Evolutionary conservation across 1,284 basidiomycete genomes (phyloP), one percentile per base, ranked within the genome.

Genomic region (Volvariella surrecta): DNA sequence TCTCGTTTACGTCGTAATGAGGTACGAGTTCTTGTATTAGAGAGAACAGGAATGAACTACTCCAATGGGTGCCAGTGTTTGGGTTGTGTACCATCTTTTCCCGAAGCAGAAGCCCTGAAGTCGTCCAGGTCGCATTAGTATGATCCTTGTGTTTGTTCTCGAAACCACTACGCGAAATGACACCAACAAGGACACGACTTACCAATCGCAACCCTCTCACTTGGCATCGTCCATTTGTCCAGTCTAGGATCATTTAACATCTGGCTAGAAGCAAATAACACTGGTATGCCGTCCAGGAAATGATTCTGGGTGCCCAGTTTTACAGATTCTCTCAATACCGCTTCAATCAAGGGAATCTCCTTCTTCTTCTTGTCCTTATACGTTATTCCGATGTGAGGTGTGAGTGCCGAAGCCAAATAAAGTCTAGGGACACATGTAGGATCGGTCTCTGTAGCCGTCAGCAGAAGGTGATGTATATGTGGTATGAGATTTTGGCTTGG

Each of bases 271-370:
- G 66, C 55, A 53, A 88, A 89, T 1, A 93, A 67, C 2, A 74
- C 64, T 0, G 85, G 78, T 21, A 92, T 78, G 3, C 85, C 83
- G 52, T 84, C 79, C 3, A 83, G 60, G 51, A 80, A 88, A 51
- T 89, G 83, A 47, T 84, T 78, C 50, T 89, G 87, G 18, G 75
- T 73, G 7, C 90, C 90, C 19, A 92, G 71, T 66, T 91, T 95
- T 47, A 95, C 62, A 4, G 84, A 85, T 44, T 94, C 88, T 32
- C 84, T 73, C 32, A 95, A 74, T 24, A 84, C 78, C n/a, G 75
- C 74, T 42, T 86, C 79, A 1, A 81, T 71, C 0, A 79, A 76
- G 2, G 73, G 68, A 1, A 74, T 63, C 0, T 58, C 54, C 55
- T 79, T 88, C 11, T 68, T 67, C 56, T 89, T 91, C 54, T 71